Evolutionary conservation across 805 yeast species (phyloP).

Genomic region (Lipomyces orientalis): DNA sequence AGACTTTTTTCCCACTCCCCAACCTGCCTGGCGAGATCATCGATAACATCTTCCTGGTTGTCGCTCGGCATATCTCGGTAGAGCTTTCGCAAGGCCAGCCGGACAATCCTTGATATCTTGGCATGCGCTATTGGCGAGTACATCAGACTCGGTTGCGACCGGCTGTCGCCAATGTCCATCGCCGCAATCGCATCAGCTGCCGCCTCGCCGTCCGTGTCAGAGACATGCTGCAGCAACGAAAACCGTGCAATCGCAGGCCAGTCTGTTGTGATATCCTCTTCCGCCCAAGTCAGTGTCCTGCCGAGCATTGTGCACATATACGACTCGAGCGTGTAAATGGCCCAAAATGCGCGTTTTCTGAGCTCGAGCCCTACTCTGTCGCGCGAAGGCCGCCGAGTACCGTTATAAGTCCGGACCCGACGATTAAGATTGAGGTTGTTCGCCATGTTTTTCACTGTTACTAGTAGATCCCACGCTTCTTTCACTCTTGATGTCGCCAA

Average conservation of each 20-base stretch:
- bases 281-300: conserved; percentile 31
- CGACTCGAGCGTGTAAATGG: conserved; percentile 29
- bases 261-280: conserved; percentile 31
- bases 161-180: conserved; percentile 11
- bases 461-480: conserved; percentile 28
- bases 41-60: conserved; percentile 27
- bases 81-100: conserved; percentile 18
- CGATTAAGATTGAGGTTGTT: conserved; percentile 26
- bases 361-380: conserved; percentile 23
- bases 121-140: conserved; percentile 32
- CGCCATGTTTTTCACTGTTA: conserved; percentile 21
- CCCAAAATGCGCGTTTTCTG: conserved; percentile 31
- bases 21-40: conserved; percentile 20
- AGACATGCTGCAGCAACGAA: conserved; percentile 8
- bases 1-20: conserved; percentile 21
- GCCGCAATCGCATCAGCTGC: conserved; percentile 24
- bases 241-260: conserved; percentile 21
- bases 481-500: conserved; percentile 30
- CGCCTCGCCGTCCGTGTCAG: conserved; percentile 17
- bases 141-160: conserved; percentile 23
- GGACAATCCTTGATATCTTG: conserved; percentile 23
- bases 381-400: conserved; percentile 6
- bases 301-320: conserved; percentile 36
- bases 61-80: conserved; percentile 5
- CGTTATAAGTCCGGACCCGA: conserved; percentile 11